Evolutionary conservation across 2,329 filamentous ascomycete species (phyloP), one percentile per base, ranked within the genome.

Genomic region (Fusarium lateritium): DNA sequence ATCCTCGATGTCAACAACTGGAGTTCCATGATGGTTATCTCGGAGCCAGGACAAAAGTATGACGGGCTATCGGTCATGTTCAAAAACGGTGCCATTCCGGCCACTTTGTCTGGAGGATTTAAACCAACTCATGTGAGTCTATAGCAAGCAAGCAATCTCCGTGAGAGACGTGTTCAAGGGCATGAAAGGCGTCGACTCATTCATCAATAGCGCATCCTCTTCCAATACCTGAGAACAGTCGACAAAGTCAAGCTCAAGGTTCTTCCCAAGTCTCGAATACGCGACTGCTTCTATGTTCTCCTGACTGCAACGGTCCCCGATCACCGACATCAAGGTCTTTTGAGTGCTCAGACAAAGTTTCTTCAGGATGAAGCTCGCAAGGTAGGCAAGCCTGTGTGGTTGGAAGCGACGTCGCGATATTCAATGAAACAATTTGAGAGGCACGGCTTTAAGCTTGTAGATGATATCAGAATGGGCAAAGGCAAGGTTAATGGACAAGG

Each of bases 21-120:
- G 63, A 19, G 50, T 11, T 56, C 54, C 40, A 50, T 54, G 43
- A 66, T 66, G 63, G 59, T 57, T 9, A 50, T 66, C 10, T 51
- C 59, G 15, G 60, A 54, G 36, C 63, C 63, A 6, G 54, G 63
- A 11, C 59, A 63, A 22, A 53, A 63, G 34, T 59, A 55, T 36
- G 59, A 63, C 6, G 59, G 63, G 17, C 10, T 55, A 8, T 28
- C 15, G 22, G 51, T 51, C 10, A 22, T 66, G 14, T 31, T 49
- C 28, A 31, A 31, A 28, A 54, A 36, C 15, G 63, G 50, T 24
- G 59, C 26, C 5, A 39, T 66, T 22, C 44, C 63, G 17, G 59
- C 59, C 11, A 66, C 59, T 22, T 31, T 66, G 14, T 50, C 47
- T 42, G 50, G 50, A 15, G 59, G 59, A 11, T 7, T 59, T 3